Evolutionary conservation across 495 filamentous ascomycete genomes (phyloP).

Genomic region (Penicillium ucsense): DNA sequence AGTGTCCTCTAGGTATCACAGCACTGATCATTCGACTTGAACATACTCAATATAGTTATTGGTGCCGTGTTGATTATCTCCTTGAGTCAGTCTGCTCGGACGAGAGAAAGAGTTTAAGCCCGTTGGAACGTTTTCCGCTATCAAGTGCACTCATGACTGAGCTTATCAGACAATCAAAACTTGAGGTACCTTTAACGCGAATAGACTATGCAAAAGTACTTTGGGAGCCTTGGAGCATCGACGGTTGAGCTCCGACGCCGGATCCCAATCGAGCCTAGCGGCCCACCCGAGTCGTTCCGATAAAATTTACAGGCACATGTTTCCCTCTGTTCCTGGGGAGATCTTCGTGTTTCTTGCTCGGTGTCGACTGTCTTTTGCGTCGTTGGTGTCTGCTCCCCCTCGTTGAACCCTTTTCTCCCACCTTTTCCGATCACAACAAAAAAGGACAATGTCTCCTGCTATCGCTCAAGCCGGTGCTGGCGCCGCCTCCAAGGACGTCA

Average conservation of each 20-base stretch:
- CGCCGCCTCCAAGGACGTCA: slow-evolving; percentile 51
- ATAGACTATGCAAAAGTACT: not conserved
- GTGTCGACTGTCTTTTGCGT: not conserved
- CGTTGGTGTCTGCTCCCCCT: slow-evolving; percentile 1
- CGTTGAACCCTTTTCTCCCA: slow-evolving; percentile 4
- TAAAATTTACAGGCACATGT: slow-evolving; percentile 19
- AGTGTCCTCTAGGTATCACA: too few relatives aligned
- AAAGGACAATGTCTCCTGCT: slow-evolving; percentile 40
- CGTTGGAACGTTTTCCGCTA: too few relatives aligned
- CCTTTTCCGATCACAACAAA: slow-evolving; percentile 3
- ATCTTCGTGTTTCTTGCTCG: not conserved
- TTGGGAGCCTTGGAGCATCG: not conserved
- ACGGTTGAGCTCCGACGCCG: slow-evolving; percentile 11
- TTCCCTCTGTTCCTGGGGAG: slow-evolving; percentile 6
- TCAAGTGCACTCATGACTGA: not conserved
- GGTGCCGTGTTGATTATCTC: too few relatives aligned
- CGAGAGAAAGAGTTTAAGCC: too few relatives aligned
- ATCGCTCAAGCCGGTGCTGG: slow-evolving; percentile 36
- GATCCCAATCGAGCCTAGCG: slow-evolving; percentile 23
- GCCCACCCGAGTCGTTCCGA: slow-evolving; percentile 10
- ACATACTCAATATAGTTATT: too few relatives aligned
- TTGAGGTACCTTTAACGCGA: not conserved
- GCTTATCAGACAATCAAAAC: not conserved
- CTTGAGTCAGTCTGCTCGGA: too few relatives aligned
- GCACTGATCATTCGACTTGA: too few relatives aligned